Conservation (phyloP, 2,329 filamentous ascomycete species). For the Diplocarpon rosae region DNA sequence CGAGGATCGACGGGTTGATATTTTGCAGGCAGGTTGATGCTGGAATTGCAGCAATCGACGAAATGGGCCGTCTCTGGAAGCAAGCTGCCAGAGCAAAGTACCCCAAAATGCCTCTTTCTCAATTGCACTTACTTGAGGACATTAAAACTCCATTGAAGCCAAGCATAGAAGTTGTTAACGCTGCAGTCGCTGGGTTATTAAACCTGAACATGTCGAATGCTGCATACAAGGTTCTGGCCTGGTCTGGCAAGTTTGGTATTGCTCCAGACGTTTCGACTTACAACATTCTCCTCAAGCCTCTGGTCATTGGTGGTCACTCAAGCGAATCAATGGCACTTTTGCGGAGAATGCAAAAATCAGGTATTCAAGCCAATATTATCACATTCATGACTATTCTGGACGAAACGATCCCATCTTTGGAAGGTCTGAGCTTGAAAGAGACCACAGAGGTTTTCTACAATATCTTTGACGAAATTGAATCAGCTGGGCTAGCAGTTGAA, state of each 20-base stretch:
- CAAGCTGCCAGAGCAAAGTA: slow-evolving; percentile 15
- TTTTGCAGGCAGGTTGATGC: slow-evolving; percentile 39
- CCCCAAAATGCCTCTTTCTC: slow-evolving; percentile 12
- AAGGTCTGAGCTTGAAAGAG: slow-evolving; percentile 32
- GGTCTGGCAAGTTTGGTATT: slow-evolving; percentile 34
- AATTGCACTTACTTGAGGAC: slow-evolving; percentile 24
- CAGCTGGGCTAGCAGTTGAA: slow-evolving; percentile 47
- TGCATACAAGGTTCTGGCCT: slow-evolving; percentile 42
- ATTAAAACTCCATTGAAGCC: slow-evolving; percentile 41
- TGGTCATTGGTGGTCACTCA: slow-evolving; percentile 39
- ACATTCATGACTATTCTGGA: slow-evolving; percentile 68
- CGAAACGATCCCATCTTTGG: slow-evolving; percentile 37
- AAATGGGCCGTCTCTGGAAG: slow-evolving; percentile 54
- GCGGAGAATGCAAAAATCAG: slow-evolving; percentile 43
- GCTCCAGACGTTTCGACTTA: slow-evolving; percentile 40
- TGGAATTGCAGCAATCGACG: slow-evolving; percentile 52
- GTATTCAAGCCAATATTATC: slow-evolving; percentile 48
- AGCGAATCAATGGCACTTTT: slow-evolving; percentile 43
- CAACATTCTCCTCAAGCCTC: slow-evolving; percentile 56
- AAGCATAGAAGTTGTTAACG: slow-evolving; percentile 55
- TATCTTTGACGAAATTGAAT: slow-evolving; percentile 47
- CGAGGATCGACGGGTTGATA: slow-evolving; percentile 56
- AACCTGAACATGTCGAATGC: slow-evolving; percentile 35
- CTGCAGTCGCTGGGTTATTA: slow-evolving; percentile 54
- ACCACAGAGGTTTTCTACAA: slow-evolving; percentile 40